phyloP scores from a whole-genome alignment of 2,329 filamentous ascomycete species.

The Spiromastix sp. region DNA sequence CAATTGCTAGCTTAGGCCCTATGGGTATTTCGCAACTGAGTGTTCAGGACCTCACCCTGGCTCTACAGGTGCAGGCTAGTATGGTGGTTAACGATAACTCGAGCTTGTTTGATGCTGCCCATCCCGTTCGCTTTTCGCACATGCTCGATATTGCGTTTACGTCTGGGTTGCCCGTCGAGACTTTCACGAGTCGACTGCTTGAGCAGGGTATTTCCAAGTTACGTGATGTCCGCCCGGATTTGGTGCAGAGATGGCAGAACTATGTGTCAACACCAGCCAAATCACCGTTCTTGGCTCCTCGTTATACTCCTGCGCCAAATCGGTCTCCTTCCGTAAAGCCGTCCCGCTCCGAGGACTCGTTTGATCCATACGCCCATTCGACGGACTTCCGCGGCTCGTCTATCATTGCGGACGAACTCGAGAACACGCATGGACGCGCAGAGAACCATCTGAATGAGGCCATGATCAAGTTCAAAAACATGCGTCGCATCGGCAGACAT shows the following conservation, averaged over 20 bases:
- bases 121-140: conserved; percentile 51
- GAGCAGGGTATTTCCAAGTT: conserved; percentile 49
- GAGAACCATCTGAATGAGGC: conserved; percentile 69
- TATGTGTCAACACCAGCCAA: conserved; percentile 32
- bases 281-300: conserved; percentile 35
- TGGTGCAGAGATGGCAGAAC: conserved; percentile 47
- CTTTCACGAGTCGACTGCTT: conserved; percentile 45
- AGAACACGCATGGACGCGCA: conserved; percentile 64
- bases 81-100: conserved; percentile 30
- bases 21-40: conserved; percentile 48
- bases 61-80: conserved; percentile 50
- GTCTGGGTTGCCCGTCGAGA: conserved; percentile 43
- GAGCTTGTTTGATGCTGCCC: conserved; percentile 43
- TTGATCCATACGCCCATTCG: conserved; percentile 80
- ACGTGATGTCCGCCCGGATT: conserved; percentile 34
- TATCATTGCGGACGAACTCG: conserved; percentile 79
- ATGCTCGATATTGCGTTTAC: conserved; percentile 49
- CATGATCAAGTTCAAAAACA: conserved; percentile 76
- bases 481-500: conserved; percentile 82
- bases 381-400: conserved; percentile 92
- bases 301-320: conserved; percentile 33
- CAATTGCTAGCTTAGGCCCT: conserved; percentile 50
- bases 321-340: conserved; percentile 43
- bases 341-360: conserved; percentile 65
- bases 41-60: conserved; percentile 42